These are phyloP conservation scores for Kodamaea nitidulidarum DNA, from an alignment of 805 yeast species.

Conservation along the genomic window DNA sequence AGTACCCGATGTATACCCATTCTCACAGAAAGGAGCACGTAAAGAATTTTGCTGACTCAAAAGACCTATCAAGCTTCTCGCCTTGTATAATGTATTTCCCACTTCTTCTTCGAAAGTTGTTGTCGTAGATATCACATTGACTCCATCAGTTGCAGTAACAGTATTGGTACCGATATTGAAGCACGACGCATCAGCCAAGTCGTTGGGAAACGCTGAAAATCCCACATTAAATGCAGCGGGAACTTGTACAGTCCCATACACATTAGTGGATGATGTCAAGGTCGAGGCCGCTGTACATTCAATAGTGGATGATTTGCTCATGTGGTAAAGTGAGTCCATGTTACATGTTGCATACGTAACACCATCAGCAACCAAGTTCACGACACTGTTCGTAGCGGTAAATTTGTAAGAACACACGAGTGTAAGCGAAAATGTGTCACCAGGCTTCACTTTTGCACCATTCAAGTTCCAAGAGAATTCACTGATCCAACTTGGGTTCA, in stretches of 20 bases:
- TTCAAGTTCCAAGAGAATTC: slow-evolving; percentile 18
- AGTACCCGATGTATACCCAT: slow-evolving; percentile 20
- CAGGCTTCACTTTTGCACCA: slow-evolving; percentile 14
- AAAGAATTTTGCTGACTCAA: slow-evolving; percentile 8
- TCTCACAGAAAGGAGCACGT: slow-evolving; percentile 16
- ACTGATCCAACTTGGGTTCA: slow-evolving; percentile 17
- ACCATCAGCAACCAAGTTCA: slow-evolving; percentile 11
- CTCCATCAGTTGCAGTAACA: slow-evolving; percentile 14
- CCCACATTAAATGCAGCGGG: slow-evolving; percentile 21
- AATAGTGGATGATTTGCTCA: slow-evolving; percentile 10
- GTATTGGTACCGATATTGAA: slow-evolving; percentile 20
- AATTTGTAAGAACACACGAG: slow-evolving; percentile 26
- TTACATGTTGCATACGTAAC: slow-evolving; percentile 11
- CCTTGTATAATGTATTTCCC: neutral
- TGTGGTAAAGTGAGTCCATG: slow-evolving; percentile 6
- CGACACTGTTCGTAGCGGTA: slow-evolving; percentile 10
- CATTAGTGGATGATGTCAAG: neutral
- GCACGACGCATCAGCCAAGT: slow-evolving; percentile 16
- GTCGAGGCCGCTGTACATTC: slow-evolving; percentile 16
- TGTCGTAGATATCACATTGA: slow-evolving; percentile 9
- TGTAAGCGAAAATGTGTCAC: slow-evolving; percentile 25
- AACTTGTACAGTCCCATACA: slow-evolving; percentile 11
- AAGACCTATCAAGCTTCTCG: slow-evolving; percentile 12
- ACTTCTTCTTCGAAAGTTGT: slow-evolving; percentile 10
- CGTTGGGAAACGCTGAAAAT: slow-evolving; percentile 8